A percentile compares a stretch with the other conserved stretches of the same genome.
phyloP scores from a whole-genome alignment of 106 monocot genomes.

The Apostasia ramifera region DNA sequence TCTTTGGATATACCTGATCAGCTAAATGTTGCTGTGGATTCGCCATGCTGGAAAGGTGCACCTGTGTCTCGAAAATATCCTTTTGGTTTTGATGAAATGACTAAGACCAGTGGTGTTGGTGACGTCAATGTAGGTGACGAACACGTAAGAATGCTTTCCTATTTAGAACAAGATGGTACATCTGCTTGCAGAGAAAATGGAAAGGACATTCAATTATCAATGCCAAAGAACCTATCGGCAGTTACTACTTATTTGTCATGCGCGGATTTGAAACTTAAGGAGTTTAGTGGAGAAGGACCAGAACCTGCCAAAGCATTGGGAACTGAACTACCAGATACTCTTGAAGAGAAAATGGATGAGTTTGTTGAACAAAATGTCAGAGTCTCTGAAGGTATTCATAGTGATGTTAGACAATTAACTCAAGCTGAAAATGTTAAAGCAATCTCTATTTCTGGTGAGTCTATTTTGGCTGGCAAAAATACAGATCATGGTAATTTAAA shows the following conservation, averaged over 20 bases:
- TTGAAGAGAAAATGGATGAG: constrained; percentile 7
- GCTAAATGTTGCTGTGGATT: constrained; percentile 42
- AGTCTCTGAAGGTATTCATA: constrained; percentile 4
- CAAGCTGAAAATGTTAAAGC: constrained; percentile 2
- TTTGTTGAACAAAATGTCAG: background rate
- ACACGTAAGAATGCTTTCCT: background rate
- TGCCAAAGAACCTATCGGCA: background rate
- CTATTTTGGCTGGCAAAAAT: background rate
- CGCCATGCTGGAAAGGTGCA: constrained; percentile 78
- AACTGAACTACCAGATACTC: background rate
- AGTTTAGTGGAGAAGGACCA: constrained; percentile 4
- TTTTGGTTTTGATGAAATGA: constrained; percentile 20
- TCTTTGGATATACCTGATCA: constrained; percentile 40
- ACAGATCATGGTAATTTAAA: no score
- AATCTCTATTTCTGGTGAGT: background rate
- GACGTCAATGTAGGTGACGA: constrained; percentile 13
- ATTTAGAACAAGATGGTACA: constrained; percentile 6
- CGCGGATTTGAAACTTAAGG: constrained; percentile 7
- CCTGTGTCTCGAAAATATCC: constrained; percentile 15
- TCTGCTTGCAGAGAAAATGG: constrained; percentile 1
- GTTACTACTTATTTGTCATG: constrained; percentile 4
- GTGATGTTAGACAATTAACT: constrained; percentile 7
- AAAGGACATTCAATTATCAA: constrained; percentile 1
- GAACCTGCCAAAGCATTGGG: background rate
- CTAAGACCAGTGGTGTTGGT: constrained; percentile 13